Base-by-base conservation (phyloP, 331 rosid species). In the Erythrophleum ivorense region DNA sequence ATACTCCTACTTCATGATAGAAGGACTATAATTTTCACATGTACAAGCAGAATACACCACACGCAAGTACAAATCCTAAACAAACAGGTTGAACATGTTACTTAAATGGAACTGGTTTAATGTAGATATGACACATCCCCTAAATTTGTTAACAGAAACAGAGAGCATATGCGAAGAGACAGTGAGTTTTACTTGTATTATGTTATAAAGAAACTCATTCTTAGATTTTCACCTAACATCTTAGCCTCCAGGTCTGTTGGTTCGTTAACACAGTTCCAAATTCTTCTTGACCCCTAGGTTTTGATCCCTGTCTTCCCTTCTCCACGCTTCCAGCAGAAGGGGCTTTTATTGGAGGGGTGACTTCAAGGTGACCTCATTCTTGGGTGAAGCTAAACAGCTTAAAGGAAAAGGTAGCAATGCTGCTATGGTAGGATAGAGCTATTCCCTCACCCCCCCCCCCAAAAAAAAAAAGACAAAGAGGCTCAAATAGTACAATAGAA, bases 61-160 rank as follows among this genome's bases (percentile, higher is more conserved):
- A 53, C 53, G 16, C 70, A 77, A 66, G 36, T 48, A 71, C 43
- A 38, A 12, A 48, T 43, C 73, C 15, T 46, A 67, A 78, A 38
- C 68, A 81, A 48, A 57, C 77, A 81, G 41, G 81, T 16, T 18
- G 6, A 57, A 81, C 68, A 58, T 11, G 11, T 48, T 24, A 60
- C 36, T 19, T 46, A 58, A 48, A 49, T 49, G 62, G 64, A 46
- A 53, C 6, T 18, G 21, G 72, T 58, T 58, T 33, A 57, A 78
- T 33, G 63, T 55, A 15, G 46, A 33, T 66, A 66, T 48, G 19
- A 38, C 73, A 43, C 15, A 19, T 36, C 64, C 40, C 54, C 52
- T 66, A 19, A 63, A 33, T 43, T 38, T 3, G 40, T 21, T 34
- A 13, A n/a, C 76, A 53, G 64, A 9, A 52, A 33, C 60, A 10